phyloP scores from a whole-genome alignment of 768 basidiomycete species.

The Lentinula lateritia region DNA sequence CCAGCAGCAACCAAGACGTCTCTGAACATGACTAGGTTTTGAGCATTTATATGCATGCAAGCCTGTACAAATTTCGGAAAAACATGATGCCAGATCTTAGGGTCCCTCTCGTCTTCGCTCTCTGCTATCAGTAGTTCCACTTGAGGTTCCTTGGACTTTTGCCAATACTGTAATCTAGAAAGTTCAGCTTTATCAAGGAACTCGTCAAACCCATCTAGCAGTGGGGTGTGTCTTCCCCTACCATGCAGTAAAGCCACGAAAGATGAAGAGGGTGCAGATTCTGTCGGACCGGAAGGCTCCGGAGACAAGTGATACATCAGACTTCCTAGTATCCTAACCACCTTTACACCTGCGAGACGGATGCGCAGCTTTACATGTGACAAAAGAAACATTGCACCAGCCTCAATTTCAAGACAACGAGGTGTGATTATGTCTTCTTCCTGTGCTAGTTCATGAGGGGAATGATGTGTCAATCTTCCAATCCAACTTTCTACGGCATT shows the following conservation, averaged over 20 bases:
- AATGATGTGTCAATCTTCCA: conserved; percentile 35
- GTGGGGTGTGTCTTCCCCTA: conserved; percentile 35
- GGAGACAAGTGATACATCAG: conserved; percentile 40
- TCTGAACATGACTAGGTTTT: conserved; percentile 47
- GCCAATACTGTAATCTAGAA: conserved; percentile 63
- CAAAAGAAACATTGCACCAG: conserved; percentile 71
- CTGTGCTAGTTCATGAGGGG: conserved; percentile 32
- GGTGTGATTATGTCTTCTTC: conserved; percentile 36
- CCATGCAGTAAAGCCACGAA: conserved; percentile 53
- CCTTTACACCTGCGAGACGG: conserved; percentile 55
- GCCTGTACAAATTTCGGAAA: conserved; percentile 61
- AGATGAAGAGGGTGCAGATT: conserved; percentile 24
- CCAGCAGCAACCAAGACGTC: conserved; percentile 65
- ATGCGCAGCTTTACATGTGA: conserved; percentile 48
- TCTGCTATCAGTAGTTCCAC: conserved; percentile 66
- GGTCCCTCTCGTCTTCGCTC: conserved; percentile 62
- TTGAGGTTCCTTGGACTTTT: conserved; percentile 48
- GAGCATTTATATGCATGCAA: conserved; percentile 43
- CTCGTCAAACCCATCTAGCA: conserved; percentile 61
- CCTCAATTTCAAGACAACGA: conserved; percentile 59
- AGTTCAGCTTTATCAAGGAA: conserved; percentile 57
- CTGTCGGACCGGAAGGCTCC: conserved; percentile 22
- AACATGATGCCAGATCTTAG: conserved; percentile 68
- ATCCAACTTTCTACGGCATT: conserved; percentile 69
- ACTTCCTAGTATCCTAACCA: conserved; percentile 52